phyloP scores from a whole-genome alignment of 306 rosid species.

The Medicago arabica region DNA sequence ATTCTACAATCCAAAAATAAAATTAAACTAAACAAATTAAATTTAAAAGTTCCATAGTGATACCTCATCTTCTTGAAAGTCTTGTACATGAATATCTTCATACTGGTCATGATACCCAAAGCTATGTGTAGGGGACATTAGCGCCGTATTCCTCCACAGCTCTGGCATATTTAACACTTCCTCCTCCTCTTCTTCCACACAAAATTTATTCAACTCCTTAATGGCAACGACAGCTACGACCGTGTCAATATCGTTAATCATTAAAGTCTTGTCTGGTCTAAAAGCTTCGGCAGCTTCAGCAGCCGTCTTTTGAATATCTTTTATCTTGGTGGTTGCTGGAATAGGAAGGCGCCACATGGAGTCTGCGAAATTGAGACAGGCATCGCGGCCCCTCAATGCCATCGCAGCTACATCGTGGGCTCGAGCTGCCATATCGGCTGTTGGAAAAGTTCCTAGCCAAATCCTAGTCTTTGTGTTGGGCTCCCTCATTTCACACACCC shows the following conservation, averaged over 20 bases:
- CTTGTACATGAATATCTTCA: slow-evolving; percentile 54
- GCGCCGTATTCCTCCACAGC: slow-evolving; percentile 63
- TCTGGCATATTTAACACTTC: slow-evolving; percentile 59
- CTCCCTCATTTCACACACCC: slow-evolving; percentile 88
- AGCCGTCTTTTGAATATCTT: slow-evolving; percentile 76
- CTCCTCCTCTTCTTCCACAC: slow-evolving; percentile 46
- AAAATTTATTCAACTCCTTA: slow-evolving; percentile 34
- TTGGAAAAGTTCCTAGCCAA: slow-evolving; percentile 68
- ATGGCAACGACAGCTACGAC: not conserved
- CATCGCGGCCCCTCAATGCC: slow-evolving; percentile 61
- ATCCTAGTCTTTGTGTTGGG: slow-evolving; percentile 74
- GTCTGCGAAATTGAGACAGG: slow-evolving; percentile 80
- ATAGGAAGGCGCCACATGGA: slow-evolving; percentile 62
- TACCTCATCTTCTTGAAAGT: slow-evolving; percentile 53
- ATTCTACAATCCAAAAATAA: not conserved
- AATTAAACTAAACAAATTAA: not conserved
- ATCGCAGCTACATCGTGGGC: slow-evolving; percentile 86
- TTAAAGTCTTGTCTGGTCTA: slow-evolving; percentile 41
- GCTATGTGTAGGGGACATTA: slow-evolving; percentile 64
- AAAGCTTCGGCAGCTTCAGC: slow-evolving; percentile 70
- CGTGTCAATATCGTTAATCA: too few species aligned
- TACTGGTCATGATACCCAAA: slow-evolving; percentile 18
- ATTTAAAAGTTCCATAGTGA: slow-evolving; percentile 74
- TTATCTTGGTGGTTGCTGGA: slow-evolving; percentile 55
- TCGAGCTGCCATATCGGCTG: slow-evolving; percentile 83